Evolutionary conservation across 495 filamentous ascomycete species (phyloP).

Genomic region (Hypoxylon fragiforme): DNA sequence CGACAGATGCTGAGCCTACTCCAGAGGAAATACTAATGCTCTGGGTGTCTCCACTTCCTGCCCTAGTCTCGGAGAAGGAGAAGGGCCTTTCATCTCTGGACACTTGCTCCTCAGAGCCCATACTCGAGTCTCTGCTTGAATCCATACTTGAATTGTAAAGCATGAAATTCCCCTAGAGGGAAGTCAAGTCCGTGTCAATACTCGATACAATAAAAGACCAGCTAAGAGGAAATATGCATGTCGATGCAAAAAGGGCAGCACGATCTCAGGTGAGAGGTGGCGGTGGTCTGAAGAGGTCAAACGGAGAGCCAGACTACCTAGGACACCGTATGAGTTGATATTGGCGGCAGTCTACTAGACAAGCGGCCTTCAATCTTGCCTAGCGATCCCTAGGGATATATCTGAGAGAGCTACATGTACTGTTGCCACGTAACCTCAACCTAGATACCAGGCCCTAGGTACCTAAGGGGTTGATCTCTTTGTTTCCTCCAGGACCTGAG

Average conservation of each 20-base stretch:
- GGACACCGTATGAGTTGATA: no score
- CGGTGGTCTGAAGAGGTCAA: background rate
- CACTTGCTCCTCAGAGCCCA: conserved; percentile 10
- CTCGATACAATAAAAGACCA: background rate
- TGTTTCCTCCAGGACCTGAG: no score
- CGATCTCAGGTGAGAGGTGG: background rate
- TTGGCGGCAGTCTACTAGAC: no score
- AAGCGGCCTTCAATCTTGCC: no score
- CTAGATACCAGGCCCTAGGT: no score
- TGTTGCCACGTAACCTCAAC: no score
- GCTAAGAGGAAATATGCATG: background rate
- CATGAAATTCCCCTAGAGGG: background rate
- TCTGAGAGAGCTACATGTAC: no score
- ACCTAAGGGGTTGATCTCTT: no score
- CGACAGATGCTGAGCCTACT: conserved; percentile 11
- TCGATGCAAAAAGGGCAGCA: background rate
- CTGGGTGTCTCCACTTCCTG: conserved; percentile 15
- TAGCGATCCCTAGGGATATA: no score
- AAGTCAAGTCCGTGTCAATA: background rate
- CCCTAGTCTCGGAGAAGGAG: conserved; percentile 2
- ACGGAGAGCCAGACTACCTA: no score
- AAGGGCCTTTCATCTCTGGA: background rate
- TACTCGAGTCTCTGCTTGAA: no score
- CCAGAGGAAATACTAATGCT: conserved; percentile 22
- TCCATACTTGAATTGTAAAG: background rate